Percentiles rank a stretch among this genome's conserved stretches.
Evolutionary conservation across 2,329 filamentous ascomycete species (phyloP).

Genomic region (Colletotrichum camelliae): DNA sequence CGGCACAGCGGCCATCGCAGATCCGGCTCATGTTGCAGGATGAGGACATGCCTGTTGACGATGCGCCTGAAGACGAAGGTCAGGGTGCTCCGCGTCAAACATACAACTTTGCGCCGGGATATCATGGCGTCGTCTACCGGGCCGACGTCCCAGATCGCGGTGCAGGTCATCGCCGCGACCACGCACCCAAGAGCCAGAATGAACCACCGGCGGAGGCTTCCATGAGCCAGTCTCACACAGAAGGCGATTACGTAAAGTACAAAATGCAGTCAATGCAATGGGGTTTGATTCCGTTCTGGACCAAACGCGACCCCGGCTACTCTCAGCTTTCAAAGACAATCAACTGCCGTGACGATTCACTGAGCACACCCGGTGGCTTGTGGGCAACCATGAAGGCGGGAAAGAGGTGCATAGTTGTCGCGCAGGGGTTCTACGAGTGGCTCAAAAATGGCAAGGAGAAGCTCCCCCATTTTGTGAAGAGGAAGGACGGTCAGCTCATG

Average conservation of each 20-base stretch:
- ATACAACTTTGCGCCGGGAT: slow-evolving; percentile 93
- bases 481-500: slow-evolving; percentile 84
- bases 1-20: slow-evolving; percentile 72
- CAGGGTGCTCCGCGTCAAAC: slow-evolving; percentile 69
- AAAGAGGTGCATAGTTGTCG: slow-evolving; percentile 87
- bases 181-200: slow-evolving; percentile 12
- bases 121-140: slow-evolving; percentile 84
- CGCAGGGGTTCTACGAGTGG: slow-evolving; percentile 97
- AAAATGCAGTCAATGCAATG: slow-evolving; percentile 95
- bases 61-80: slow-evolving; percentile 73
- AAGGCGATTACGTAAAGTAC: slow-evolving; percentile 58
- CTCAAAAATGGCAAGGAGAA: slow-evolving; percentile 83
- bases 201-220: not conserved
- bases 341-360: slow-evolving; percentile 91
- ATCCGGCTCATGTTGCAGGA: slow-evolving; percentile 76
- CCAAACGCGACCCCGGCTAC: slow-evolving; percentile 82
- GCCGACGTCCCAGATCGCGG: slow-evolving; percentile 71
- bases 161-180: slow-evolving; percentile 43
- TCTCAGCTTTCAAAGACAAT: slow-evolving; percentile 84
- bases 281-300: slow-evolving; percentile 95
- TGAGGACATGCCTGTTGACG: slow-evolving; percentile 74
- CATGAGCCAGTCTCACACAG: slow-evolving; percentile 27
- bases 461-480: slow-evolving; percentile 82
- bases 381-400: slow-evolving; percentile 91
- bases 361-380: slow-evolving; percentile 78